These are phyloP conservation scores for Cercophora sp. DNA, from an alignment of 495 filamentous ascomycete species.

Conservation along the genomic window DNA sequence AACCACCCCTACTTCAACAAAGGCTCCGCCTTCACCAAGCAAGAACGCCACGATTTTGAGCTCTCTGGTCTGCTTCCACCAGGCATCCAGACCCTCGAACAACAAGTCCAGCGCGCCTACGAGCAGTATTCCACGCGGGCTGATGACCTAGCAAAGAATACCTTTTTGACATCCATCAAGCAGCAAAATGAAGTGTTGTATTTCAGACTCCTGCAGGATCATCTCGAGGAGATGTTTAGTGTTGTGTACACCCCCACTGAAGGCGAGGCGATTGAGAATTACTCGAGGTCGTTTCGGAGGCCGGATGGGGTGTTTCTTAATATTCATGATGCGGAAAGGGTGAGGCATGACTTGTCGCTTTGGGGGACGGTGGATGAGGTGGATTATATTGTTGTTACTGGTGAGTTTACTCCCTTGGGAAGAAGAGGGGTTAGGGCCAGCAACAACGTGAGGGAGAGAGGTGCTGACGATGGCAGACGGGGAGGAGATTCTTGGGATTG, in stretches of 20 bases:
- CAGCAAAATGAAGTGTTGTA: conserved; percentile 79
- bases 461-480: conserved; percentile 34
- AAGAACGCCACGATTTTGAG: conserved; percentile 66
- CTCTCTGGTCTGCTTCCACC: conserved; percentile 69
- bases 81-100: conserved; percentile 72
- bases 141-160: conserved; percentile 72
- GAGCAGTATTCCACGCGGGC: conserved; percentile 63
- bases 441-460: too few relatives aligned
- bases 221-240: conserved; percentile 74
- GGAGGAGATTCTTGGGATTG: conserved; percentile 78
- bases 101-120: conserved; percentile 75
- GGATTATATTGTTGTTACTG: conserved; percentile 86
- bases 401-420: too few relatives aligned
- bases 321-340: conserved; percentile 52
- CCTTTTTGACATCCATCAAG: conserved; percentile 81
- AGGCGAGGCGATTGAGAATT: conserved; percentile 86
- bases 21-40: conserved; percentile 67
- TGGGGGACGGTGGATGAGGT: conserved; percentile 71
- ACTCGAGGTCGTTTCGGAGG: conserved; percentile 70
- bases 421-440: too few relatives aligned
- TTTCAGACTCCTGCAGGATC: conserved; percentile 52
- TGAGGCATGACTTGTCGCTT: conserved; percentile 59
- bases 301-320: conserved; percentile 67
- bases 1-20: conserved; percentile 76
- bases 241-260: conserved; percentile 90